These are phyloP conservation scores for Angomonas deanei DNA, from an alignment of 208 protist genomes.

Conservation along the genomic window DNA sequence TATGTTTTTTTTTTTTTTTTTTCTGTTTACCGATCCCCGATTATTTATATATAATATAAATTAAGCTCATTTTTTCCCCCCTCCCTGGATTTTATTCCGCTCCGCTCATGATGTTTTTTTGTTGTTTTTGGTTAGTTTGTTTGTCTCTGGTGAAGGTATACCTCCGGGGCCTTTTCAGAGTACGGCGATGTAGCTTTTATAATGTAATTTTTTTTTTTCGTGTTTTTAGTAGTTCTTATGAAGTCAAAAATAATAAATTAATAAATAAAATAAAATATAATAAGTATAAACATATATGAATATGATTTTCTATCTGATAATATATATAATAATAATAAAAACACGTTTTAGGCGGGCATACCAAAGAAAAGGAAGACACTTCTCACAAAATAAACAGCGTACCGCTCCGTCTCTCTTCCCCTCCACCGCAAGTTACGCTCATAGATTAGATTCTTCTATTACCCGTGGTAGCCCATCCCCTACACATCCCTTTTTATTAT, in stretches of 20 bases:
- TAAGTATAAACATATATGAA: neutral
- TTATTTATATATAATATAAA: neutral
- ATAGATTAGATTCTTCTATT: slow-evolving; percentile 1
- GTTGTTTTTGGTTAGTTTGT: neutral
- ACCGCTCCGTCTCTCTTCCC: too few relatives aligned
- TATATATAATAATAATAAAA: too few relatives aligned
- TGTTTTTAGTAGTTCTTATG: neutral
- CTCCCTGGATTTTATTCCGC: neutral
- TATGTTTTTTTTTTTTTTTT: slow-evolving; percentile 3
- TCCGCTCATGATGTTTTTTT: neutral
- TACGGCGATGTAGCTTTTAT: too few relatives aligned
- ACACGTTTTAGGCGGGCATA: neutral
- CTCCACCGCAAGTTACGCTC: too few relatives aligned
- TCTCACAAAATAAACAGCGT: neutral
- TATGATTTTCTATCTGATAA: neutral
- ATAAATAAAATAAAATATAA: neutral
- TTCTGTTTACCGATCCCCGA: neutral
- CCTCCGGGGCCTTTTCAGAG: too few relatives aligned
- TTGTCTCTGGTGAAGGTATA: neutral
- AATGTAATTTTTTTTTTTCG: neutral
- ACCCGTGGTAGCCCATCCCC: too few relatives aligned
- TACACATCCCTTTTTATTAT: neutral
- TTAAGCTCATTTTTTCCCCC: neutral
- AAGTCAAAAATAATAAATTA: neutral
- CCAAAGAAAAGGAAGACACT: neutral